These are phyloP conservation scores for Balansia obtecta DNA, from an alignment of 2,329 filamentous ascomycete genomes.

Conservation along the genomic window DNA sequence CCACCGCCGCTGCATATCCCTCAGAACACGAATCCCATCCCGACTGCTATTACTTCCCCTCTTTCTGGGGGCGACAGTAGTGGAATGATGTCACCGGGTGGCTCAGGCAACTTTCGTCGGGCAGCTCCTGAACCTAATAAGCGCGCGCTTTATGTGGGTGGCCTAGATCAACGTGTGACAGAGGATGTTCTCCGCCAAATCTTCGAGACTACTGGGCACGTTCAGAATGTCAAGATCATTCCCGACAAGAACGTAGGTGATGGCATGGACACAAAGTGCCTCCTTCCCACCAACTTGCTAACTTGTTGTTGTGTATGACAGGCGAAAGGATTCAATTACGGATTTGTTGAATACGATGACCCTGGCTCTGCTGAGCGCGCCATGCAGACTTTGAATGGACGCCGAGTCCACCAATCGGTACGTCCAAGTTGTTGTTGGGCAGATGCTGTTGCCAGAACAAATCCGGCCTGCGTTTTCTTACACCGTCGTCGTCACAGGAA, in stretches of 20 bases:
- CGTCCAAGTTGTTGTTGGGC: neutral
- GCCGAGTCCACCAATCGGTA: slow-evolving; percentile 91
- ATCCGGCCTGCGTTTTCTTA: slow-evolving; percentile 4
- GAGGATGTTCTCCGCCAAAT: slow-evolving; percentile 95
- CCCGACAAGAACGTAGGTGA: slow-evolving; percentile 93
- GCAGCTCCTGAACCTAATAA: slow-evolving; percentile 97
- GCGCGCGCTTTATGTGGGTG: slow-evolving; percentile 89
- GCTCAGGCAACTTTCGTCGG: slow-evolving; percentile 71
- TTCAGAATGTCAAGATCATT: slow-evolving; percentile 98
- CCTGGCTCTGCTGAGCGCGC: slow-evolving; percentile 91
- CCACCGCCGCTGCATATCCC: slow-evolving; percentile 88
- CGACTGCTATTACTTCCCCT: slow-evolving; percentile 81
- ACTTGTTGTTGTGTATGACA: slow-evolving; percentile 32
- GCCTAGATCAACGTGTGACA: slow-evolving; percentile 86
- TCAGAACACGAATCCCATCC: slow-evolving; percentile 91
- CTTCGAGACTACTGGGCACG: slow-evolving; percentile 96
- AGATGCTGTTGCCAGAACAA: neutral
- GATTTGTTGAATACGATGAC: slow-evolving; percentile 97
- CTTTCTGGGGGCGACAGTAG: slow-evolving; percentile 55
- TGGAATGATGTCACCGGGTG: slow-evolving; percentile 72
- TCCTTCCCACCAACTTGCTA: slow-evolving; percentile 5
- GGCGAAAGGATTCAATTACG: slow-evolving; percentile 97
- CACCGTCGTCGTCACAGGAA: slow-evolving; percentile 47
- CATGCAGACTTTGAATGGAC: slow-evolving; percentile 93
- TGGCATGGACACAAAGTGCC: slow-evolving; percentile 7